These are phyloP conservation scores for Leptographium wingfieldii DNA, from an alignment of 2,329 filamentous ascomycete genomes.

Conservation along the genomic window DNA sequence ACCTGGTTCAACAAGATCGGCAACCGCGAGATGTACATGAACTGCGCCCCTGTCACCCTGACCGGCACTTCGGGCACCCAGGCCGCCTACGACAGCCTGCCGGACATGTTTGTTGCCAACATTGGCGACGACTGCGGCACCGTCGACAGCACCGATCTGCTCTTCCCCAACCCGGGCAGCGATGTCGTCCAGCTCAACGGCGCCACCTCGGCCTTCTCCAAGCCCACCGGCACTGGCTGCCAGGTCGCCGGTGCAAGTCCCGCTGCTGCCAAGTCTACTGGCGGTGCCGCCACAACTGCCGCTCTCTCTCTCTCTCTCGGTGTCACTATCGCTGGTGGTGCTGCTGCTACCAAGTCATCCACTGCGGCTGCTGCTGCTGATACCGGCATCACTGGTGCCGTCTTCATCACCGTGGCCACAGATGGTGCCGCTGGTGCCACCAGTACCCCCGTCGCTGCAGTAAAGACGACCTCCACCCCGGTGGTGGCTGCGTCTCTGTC, in stretches of 20 bases:
- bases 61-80: constrained; percentile 35
- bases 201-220: constrained; percentile 21
- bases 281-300: constrained; percentile 7
- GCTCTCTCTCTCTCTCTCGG: not conserved
- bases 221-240: constrained; percentile 16
- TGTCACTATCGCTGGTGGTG: not conserved
- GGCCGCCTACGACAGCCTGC: constrained; percentile 47
- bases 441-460: constrained; percentile 5
- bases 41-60: constrained; percentile 68
- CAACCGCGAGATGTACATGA: constrained; percentile 97
- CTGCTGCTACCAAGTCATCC: constrained; percentile 7
- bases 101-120: constrained; percentile 67
- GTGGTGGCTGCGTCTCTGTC: constrained; percentile 6
- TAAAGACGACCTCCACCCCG: not conserved
- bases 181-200: constrained; percentile 37
- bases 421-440: not conserved
- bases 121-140: constrained; percentile 44
- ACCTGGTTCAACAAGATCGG: constrained; percentile 91
- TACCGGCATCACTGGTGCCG: constrained; percentile 1
- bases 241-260: constrained; percentile 17
- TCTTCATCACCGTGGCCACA: not conserved
- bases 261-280: constrained; percentile 11
- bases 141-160: constrained; percentile 39
- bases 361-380: constrained; percentile 9
- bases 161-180: constrained; percentile 56